These are phyloP conservation scores for Cordyceps cateniannulata DNA, from an alignment of 2,329 filamentous ascomycete genomes.

Conservation along the genomic window DNA sequence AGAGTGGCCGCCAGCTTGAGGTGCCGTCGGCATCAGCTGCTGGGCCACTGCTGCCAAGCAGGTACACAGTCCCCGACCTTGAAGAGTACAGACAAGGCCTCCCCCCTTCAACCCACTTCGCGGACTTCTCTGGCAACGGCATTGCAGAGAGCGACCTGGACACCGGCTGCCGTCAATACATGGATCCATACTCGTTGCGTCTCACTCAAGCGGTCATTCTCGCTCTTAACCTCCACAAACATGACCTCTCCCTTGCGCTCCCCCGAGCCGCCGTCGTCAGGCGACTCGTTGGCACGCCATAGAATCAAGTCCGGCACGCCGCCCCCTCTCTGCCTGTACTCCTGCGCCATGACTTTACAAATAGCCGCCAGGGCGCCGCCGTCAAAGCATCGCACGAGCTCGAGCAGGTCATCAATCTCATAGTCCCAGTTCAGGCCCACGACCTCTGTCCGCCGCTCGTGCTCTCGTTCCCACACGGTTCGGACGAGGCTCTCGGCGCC, in stretches of 20 bases:
- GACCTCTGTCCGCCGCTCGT: conserved; percentile 71
- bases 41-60: not conserved
- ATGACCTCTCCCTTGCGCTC: conserved; percentile 52
- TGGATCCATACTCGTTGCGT: conserved; percentile 97
- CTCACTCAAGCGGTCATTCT: conserved; percentile 90
- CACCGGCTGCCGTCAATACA: conserved; percentile 76
- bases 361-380: conserved; percentile 75
- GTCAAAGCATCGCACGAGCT: conserved; percentile 72
- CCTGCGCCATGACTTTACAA: conserved; percentile 92
- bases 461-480: conserved; percentile 61
- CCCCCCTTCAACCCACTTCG: conserved; percentile 29
- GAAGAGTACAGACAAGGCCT: too few relatives aligned
- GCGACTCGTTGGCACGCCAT: conserved; percentile 51
- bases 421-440: conserved; percentile 91
- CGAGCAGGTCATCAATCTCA: conserved; percentile 67
- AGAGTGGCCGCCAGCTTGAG: not conserved
- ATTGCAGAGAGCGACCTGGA: conserved; percentile 76
- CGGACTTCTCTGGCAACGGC: conserved; percentile 49
- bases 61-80: too few relatives aligned
- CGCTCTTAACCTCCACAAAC: conserved; percentile 75
- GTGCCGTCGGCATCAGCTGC: not conserved
- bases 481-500: conserved; percentile 61
- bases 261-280: conserved; percentile 16
- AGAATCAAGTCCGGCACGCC: conserved; percentile 91
- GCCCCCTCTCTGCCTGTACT: conserved; percentile 79